Evolutionary conservation across 2,329 filamentous ascomycete genomes (phyloP).

Genomic region (Fusarium duplospermum): DNA sequence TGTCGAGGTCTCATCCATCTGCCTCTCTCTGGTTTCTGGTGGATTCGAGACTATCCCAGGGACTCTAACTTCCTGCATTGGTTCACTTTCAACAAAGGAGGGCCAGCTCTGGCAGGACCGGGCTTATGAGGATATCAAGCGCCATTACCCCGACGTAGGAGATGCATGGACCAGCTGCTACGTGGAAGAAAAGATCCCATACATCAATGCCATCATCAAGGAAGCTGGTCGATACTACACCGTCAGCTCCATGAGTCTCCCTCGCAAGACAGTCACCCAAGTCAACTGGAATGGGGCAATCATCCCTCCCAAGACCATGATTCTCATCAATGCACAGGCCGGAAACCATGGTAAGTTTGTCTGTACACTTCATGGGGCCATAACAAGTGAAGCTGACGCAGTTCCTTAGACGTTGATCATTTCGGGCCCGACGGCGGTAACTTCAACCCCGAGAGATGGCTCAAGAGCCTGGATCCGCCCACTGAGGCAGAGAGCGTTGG

Average conservation of each 20-base stretch:
- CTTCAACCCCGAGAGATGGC: constrained; percentile 64
- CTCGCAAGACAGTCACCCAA: constrained; percentile 61
- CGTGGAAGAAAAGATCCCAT: constrained; percentile 60
- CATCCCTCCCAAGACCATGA: constrained; percentile 65
- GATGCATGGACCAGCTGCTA: constrained; percentile 60
- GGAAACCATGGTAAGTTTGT: constrained; percentile 60
- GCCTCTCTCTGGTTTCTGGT: constrained; percentile 63
- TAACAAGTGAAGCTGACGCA: constrained; percentile 4
- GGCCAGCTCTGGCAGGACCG: constrained; percentile 64
- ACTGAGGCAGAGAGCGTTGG: constrained; percentile 46
- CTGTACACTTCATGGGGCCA: neutral
- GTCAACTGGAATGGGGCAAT: constrained; percentile 63
- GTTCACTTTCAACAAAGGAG: constrained; percentile 59
- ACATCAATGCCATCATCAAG: constrained; percentile 61
- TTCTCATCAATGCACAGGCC: constrained; percentile 66
- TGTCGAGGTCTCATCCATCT: constrained; percentile 65
- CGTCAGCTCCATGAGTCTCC: constrained; percentile 64
- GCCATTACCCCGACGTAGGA: constrained; percentile 57
- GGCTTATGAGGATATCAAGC: constrained; percentile 63
- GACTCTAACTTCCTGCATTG: constrained; percentile 63
- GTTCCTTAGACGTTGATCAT: constrained; percentile 57
- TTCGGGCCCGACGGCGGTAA: constrained; percentile 57
- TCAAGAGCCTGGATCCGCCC: constrained; percentile 51
- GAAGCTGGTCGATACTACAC: constrained; percentile 66
- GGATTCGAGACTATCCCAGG: constrained; percentile 67